Evolutionary conservation across 164 flowering plant species (phyloP).

Genomic region (Liquidambar formosana): DNA sequence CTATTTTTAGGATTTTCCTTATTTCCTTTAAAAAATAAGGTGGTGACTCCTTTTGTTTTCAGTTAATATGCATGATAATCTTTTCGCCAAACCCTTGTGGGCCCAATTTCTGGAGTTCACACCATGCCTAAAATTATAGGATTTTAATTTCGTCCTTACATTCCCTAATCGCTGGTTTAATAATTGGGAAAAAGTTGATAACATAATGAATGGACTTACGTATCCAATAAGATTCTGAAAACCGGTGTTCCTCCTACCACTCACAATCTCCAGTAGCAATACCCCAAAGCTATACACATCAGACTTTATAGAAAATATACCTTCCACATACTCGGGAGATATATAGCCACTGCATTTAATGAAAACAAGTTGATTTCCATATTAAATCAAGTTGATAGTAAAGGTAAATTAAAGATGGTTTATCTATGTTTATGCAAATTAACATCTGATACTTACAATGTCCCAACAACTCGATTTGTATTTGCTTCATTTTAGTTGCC

Average conservation of each 20-base stretch:
- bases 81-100: too few species aligned
- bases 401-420: not conserved
- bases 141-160: too few species aligned
- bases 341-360: conserved; percentile 48
- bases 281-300: conserved; percentile 64
- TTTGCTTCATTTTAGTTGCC: conserved; percentile 39
- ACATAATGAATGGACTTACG: conserved; percentile 29
- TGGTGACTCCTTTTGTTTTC: too few species aligned
- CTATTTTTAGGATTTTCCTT: too few species aligned
- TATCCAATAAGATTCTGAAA: conserved; percentile 39
- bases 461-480: conserved; percentile 63
- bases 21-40: too few species aligned
- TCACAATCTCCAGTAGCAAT: conserved; percentile 43
- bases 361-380: not conserved
- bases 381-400: not conserved
- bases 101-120: too few species aligned
- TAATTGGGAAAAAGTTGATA: too few species aligned
- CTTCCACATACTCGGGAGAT: conserved; percentile 69
- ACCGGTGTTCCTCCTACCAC: conserved; percentile 44
- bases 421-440: not conserved
- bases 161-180: too few species aligned
- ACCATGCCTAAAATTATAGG: conserved; percentile 44
- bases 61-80: too few species aligned
- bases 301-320: conserved; percentile 52
- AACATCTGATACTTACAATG: conserved; percentile 46